Base-by-base conservation (phyloP, 2,329 filamentous ascomycete species). In the Microsporum ferrugineum region DNA sequence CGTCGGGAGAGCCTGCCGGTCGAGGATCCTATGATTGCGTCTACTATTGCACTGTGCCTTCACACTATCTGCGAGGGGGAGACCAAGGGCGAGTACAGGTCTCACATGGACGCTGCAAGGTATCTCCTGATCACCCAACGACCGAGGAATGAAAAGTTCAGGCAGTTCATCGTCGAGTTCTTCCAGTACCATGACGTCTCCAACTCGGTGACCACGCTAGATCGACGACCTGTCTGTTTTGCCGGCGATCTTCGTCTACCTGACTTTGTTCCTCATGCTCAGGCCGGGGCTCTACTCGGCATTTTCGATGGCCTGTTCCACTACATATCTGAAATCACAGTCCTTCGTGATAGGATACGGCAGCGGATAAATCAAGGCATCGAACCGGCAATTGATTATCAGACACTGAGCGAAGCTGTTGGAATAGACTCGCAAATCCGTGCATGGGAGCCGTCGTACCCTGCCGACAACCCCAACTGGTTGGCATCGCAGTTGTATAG, bases 261-360 rank as follows among this genome's bases (percentile, higher is more conserved):
- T 1, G 72, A 77, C 33, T 83, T 80, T 67, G 77, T 82, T 57
- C 77, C 81, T 34, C 80, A 81, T 58, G 77, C 79, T 1, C 78
- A 81, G 65, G 81, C 80, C 2, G 81, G 80, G 6, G 79, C 77
- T n/a, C 78, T 95, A 3, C 78, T 95, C 4, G 91, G 91, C 27
- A 86, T 95, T 31, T 84, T 88, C 45, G 90, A 96, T 68, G 89
- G 89, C 0, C 78, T 96, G 1, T 91, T 95, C 70, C 81, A 82
- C 38, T 86, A 88, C 69, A 85, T 96, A 34, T 86, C 87, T 5
- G 84, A 88, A 68, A 92, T 95, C 63, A 90, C 88, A 1, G 82
- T 83, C 10, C 82, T 96, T 41, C 83, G 90, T 47, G 87, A 91
- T 71, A 80, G 80, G 1, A 88, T 95, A 63, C 83, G 91, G 4